phyloP scores from a whole-genome alignment of 129 eudicot genomes.

The Sambucus nigra region DNA sequence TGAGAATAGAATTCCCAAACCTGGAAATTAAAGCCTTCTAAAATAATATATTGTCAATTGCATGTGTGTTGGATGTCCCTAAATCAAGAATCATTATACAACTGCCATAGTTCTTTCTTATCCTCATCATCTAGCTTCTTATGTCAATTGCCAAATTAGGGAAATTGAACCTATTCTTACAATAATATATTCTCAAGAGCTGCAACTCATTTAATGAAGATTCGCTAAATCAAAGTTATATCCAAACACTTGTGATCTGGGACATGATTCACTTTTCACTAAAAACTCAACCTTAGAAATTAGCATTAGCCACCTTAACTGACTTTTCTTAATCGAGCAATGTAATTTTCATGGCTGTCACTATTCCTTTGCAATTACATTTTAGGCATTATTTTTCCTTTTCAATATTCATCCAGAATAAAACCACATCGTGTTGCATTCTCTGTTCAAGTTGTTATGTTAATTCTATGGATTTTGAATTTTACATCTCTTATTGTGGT shows the following conservation, averaged over 20 bases:
- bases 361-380: not conserved
- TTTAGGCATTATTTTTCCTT: not conserved
- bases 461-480: not conserved
- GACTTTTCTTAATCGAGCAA: not conserved
- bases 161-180: not conserved
- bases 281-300: not conserved
- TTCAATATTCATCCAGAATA: not conserved
- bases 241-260: not conserved
- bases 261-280: not conserved
- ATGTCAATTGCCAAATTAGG: not conserved
- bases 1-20: too few species aligned
- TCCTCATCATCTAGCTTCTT: constrained; percentile 2
- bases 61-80: too few species aligned
- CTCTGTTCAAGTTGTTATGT: not conserved
- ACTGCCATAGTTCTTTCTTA: not conserved
- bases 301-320: not conserved
- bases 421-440: not conserved
- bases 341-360: not conserved
- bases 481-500: not conserved
- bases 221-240: not conserved
- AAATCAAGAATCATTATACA: too few species aligned
- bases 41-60: too few species aligned
- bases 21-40: too few species aligned
- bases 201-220: not conserved
- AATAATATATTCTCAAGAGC: not conserved